A percentile compares a stretch with the other conserved stretches of the same genome.
phyloP scores from a whole-genome alignment of 257 asterid genomes.

The Orobanche coerulescens region DNA sequence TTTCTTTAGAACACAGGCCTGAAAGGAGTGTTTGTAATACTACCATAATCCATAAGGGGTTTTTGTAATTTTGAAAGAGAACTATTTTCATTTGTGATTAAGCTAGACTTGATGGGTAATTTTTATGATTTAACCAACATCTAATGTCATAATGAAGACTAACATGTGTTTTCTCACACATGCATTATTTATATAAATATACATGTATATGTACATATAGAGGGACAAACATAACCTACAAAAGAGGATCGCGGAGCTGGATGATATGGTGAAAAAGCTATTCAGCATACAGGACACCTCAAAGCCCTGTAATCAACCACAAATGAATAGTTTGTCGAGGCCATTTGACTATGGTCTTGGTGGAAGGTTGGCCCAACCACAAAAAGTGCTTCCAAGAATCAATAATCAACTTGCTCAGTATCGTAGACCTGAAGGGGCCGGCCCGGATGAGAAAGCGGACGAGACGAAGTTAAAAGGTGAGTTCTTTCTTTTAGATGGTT shows the following conservation, averaged over 20 bases:
- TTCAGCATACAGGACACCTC: slow-evolving; percentile 35
- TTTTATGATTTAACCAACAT: too few relatives aligned
- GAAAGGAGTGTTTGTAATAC: too few relatives aligned
- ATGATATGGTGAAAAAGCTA: slow-evolving; percentile 55
- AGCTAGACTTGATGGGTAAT: too few relatives aligned
- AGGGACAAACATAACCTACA: slow-evolving; percentile 61
- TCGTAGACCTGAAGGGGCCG: slow-evolving; percentile 25
- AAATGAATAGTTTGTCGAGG: slow-evolving; percentile 28
- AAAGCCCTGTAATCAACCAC: slow-evolving; percentile 30
- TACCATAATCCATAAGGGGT: not conserved
- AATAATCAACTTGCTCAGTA: slow-evolving; percentile 35
- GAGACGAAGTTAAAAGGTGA: slow-evolving; percentile 35
- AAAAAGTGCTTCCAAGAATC: slow-evolving; percentile 38
- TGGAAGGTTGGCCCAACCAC: slow-evolving; percentile 42
- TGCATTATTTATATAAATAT: slow-evolving; percentile 1
- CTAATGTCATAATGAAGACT: slow-evolving; percentile 1
- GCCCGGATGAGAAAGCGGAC: slow-evolving; percentile 18
- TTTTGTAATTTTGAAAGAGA: not conserved
- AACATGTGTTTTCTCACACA: slow-evolving; percentile 7
- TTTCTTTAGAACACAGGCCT: too few relatives aligned
- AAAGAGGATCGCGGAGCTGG: slow-evolving; percentile 55
- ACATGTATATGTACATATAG: slow-evolving; percentile 28
- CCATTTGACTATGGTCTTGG: slow-evolving; percentile 29
- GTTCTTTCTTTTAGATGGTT: slow-evolving; percentile 1
- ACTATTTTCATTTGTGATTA: too few relatives aligned